Evolutionary conservation across 352 stramenopile genomes (phyloP), one percentile per base, ranked within the genome.

Genomic region (Achlya hypogyna): DNA sequence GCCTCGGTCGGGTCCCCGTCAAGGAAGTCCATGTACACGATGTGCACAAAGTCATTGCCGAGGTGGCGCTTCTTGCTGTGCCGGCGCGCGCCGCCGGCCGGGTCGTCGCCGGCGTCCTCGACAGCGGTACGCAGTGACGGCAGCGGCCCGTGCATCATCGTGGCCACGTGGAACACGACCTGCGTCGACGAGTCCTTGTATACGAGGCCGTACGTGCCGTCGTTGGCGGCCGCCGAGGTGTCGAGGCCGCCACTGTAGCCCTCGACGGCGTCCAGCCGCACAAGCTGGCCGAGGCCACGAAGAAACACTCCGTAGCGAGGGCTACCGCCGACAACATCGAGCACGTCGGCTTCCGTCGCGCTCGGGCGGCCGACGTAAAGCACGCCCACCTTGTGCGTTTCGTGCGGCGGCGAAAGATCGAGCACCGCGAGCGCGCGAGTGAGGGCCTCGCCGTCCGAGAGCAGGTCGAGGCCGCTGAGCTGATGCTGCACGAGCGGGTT

Each of bases 1-100:
- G 90, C 68, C 38, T 90, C 79, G 71, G 92, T 91, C 23, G 23
- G 27, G 31, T 71, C 51, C 16, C n/a, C 14, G 58, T 86, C 75
- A 47, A 84, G 78, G 29, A 93, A 81, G 75, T 95, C 87, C 77
- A 93, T 88, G 70, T 91, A 95, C 3, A 94, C 70, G 4, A 95
- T 75, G 51, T 95, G 85, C 2, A 95, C 85, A 63, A 94, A 94
- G 54, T 95, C 86, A 60, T 95, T 95, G 34, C 86, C 86, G 71
- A 95, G 89, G 69, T 94, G 86, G 4, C 86, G 80, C 66, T 95
- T 95, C 69, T 95, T 93, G 73, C 45, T 38, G 14, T 31, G n/a
- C 3, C 40, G 35, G 6, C 59, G 42, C 20, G 8, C 31, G 25
- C 18, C 29, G 25, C n/a, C 25, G 12, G 49, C 14, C 12, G 49